Conservation (phyloP, 129 eudicot species). For the Erigeron canadensis region DNA sequence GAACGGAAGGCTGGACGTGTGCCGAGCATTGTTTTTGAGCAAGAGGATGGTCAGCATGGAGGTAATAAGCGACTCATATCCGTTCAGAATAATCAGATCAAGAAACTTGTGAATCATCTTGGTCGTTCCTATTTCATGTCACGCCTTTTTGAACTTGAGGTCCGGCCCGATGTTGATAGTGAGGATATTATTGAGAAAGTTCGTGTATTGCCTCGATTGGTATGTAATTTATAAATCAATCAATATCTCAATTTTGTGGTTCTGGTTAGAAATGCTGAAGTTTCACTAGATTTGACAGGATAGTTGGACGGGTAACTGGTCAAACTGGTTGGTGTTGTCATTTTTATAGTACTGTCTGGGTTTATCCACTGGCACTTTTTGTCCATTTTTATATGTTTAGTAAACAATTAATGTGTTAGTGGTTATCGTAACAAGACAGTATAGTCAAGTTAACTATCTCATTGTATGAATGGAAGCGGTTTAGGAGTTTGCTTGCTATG, state of each 20-base stretch:
- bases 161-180: conserved; percentile 52
- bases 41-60: conserved; percentile 82
- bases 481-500: no score
- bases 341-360: no score
- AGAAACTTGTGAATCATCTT: conserved; percentile 68
- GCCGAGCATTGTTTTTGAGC: conserved; percentile 75
- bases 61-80: conserved; percentile 85
- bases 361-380: no score
- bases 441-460: no score
- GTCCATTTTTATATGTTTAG: no score
- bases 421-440: no score
- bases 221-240: conserved; percentile 22
- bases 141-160: conserved; percentile 73
- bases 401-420: no score
- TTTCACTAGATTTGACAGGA: not conserved
- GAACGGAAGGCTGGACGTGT: conserved; percentile 76
- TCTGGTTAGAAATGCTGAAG: conserved; percentile 14
- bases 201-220: conserved; percentile 77
- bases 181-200: conserved; percentile 75
- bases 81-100: conserved; percentile 79
- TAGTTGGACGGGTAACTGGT: no score
- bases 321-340: no score
- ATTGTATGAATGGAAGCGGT: no score
- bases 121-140: conserved; percentile 74
- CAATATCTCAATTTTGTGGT: conserved; percentile 15